Percentiles rank a stretch among this genome's conserved stretches.
Evolutionary conservation across 208 protist genomes (phyloP).

Genomic region (Endotrypanum monterogeii): DNA sequence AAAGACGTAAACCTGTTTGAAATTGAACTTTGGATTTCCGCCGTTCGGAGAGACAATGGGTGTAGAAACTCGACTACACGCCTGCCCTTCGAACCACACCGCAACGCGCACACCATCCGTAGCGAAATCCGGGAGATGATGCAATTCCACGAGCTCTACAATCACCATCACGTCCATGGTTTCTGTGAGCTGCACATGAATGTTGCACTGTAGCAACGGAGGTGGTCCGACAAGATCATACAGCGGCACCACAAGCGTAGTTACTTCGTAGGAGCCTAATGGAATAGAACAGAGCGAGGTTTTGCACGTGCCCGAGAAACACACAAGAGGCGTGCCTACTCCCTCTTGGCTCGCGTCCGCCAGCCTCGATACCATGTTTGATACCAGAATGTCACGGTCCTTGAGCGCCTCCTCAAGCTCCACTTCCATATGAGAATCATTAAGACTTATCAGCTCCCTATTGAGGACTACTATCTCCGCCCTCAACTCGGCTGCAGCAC

Average conservation of each 20-base stretch:
- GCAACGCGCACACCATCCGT: conserved; percentile 45
- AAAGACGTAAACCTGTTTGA: conserved; percentile 54
- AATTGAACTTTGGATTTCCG: conserved; percentile 53
- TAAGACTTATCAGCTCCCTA: conserved; percentile 15
- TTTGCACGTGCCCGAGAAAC: conserved; percentile 58
- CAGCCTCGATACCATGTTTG: conserved; percentile 11
- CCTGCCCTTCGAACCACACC: conserved; percentile 57
- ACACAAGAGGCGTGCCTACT: conserved; percentile 20
- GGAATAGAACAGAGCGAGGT: conserved; percentile 37
- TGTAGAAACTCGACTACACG: conserved; percentile 34
- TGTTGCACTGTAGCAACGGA: conserved; percentile 45
- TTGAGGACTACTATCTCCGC: conserved; percentile 32
- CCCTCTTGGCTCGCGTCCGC: not conserved
- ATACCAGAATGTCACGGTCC: conserved; percentile 35
- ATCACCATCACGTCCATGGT: conserved; percentile 37
- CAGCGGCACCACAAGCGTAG: conserved; percentile 47
- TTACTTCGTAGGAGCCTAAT: conserved; percentile 41
- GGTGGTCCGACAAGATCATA: conserved; percentile 47
- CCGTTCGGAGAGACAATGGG: conserved; percentile 35
- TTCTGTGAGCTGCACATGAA: conserved; percentile 34
- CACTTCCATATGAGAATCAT: conserved; percentile 31
- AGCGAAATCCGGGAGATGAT: conserved; percentile 51
- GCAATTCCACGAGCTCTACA: conserved; percentile 43
- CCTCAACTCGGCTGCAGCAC: conserved; percentile 6
- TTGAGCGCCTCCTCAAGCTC: conserved; percentile 26